These are phyloP conservation scores for Ganoderma multipileum DNA, from an alignment of 1,284 basidiomycete genomes.

Conservation along the genomic window DNA sequence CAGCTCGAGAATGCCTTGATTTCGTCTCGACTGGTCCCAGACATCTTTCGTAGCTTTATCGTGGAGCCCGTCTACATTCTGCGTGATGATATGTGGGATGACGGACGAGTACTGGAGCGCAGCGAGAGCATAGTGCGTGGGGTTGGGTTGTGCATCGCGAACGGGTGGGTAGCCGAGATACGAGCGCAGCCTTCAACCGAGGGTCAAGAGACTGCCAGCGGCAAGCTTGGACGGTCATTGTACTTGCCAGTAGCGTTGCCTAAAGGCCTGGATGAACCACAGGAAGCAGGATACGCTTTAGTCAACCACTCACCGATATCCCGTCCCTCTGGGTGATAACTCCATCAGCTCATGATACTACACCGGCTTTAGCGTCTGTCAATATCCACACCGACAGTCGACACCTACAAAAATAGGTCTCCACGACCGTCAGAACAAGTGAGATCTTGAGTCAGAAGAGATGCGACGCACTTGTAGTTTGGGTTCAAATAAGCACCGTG, in stretches of 20 bases:
- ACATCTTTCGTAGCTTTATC: slow-evolving; percentile 67
- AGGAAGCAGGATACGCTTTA: not conserved
- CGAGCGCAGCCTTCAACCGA: slow-evolving; percentile 74
- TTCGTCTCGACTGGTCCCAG: slow-evolving; percentile 45
- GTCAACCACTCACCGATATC: slow-evolving; percentile 60
- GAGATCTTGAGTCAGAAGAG: slow-evolving; percentile 37
- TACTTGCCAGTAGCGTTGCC: slow-evolving; percentile 78
- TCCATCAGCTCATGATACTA: slow-evolving; percentile 87
- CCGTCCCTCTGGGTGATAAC: slow-evolving; percentile 65
- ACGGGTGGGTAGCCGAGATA: slow-evolving; percentile 87
- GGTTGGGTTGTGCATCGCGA: slow-evolving; percentile 81
- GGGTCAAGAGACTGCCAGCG: not conserved
- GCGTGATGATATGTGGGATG: slow-evolving; percentile 79
- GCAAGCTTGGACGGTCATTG: too few relatives aligned
- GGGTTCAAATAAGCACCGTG: slow-evolving; percentile 91
- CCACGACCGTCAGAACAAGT: slow-evolving; percentile 56
- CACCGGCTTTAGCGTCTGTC: slow-evolving; percentile 10
- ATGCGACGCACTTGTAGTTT: slow-evolving; percentile 78
- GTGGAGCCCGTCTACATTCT: slow-evolving; percentile 94
- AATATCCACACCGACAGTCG: slow-evolving; percentile 1
- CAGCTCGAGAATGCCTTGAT: slow-evolving; percentile 75
- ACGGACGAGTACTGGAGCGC: slow-evolving; percentile 78
- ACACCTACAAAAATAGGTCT: slow-evolving; percentile 34
- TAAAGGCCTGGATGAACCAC: slow-evolving; percentile 34
- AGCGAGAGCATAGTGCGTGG: slow-evolving; percentile 86